A percentile compares a stretch with the other conserved stretches of the same genome.
These are phyloP conservation scores for Phaeoacremonium minimum DNA, from an alignment of 2,329 filamentous ascomycete species.

Conservation along the genomic window DNA sequence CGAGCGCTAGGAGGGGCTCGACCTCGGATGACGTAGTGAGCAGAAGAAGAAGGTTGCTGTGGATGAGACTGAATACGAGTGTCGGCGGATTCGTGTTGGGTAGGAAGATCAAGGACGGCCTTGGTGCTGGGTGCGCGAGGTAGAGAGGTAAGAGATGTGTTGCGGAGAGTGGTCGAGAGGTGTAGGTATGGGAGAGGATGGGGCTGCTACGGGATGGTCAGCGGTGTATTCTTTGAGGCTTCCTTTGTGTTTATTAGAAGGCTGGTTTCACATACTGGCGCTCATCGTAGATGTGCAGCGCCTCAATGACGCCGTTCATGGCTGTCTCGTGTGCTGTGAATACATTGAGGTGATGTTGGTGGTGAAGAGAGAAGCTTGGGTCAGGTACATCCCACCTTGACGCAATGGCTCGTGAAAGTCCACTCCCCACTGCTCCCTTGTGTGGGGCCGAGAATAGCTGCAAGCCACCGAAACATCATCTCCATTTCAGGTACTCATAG, in stretches of 20 bases:
- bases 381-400: neutral
- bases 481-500: too few relatives aligned
- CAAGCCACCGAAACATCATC: too few relatives aligned
- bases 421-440: too few relatives aligned
- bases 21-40: constrained; percentile 81
- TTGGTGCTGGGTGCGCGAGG: constrained; percentile 73
- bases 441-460: too few relatives aligned
- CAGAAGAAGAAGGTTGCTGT: constrained; percentile 82
- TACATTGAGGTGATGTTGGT: constrained; percentile 1
- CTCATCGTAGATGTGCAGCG: constrained; percentile 95
- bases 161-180: constrained; percentile 73
- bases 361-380: neutral
- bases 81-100: constrained; percentile 79
- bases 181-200: constrained; percentile 86
- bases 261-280: constrained; percentile 69
- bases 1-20: constrained; percentile 83
- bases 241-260: too few relatives aligned
- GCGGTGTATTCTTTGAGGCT: too few relatives aligned
- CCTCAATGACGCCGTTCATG: constrained; percentile 88
- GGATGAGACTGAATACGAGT: constrained; percentile 80
- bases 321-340: too few relatives aligned
- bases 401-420: too few relatives aligned
- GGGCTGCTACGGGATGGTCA: constrained; percentile 60
- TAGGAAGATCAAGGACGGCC: constrained; percentile 83
- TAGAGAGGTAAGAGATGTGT: constrained; percentile 78